Percentiles rank a stretch among this genome's conserved stretches.
Conservation (phyloP, 768 basidiomycete genomes). For the Ephemerocybe angulata region DNA sequence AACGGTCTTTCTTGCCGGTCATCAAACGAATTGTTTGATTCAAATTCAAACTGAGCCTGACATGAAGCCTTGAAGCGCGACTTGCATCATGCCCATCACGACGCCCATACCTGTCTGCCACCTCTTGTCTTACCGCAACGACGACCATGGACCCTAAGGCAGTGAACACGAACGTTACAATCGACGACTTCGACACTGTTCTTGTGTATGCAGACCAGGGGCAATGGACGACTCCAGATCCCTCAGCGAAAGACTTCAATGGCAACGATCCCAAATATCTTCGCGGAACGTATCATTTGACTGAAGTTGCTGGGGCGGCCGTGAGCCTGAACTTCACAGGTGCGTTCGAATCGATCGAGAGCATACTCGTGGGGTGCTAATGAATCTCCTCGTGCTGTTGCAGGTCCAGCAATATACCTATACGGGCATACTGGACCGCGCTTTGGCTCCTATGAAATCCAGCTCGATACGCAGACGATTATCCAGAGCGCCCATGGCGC, state of each 20-base stretch:
- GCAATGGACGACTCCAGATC: slow-evolving; percentile 44
- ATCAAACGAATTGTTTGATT: neutral
- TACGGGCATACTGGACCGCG: slow-evolving; percentile 40
- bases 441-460: slow-evolving; percentile 40
- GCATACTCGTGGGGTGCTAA: neutral
- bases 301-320: slow-evolving; percentile 32
- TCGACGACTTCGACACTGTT: slow-evolving; percentile 47
- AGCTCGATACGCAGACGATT: slow-evolving; percentile 30
- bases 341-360: slow-evolving; percentile 12
- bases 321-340: slow-evolving; percentile 44
- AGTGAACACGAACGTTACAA: slow-evolving; percentile 41
- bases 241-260: slow-evolving; percentile 36
- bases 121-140: neutral
- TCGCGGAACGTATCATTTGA: slow-evolving; percentile 44
- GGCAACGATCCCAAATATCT: slow-evolving; percentile 33
- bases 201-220: slow-evolving; percentile 37
- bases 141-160: slow-evolving; percentile 38
- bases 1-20: neutral
- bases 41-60: neutral
- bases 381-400: neutral
- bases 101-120: neutral
- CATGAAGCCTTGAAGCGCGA: neutral
- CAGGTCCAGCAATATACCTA: slow-evolving; percentile 41
- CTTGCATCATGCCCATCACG: neutral
- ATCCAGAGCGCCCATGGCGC: slow-evolving; percentile 29